These are phyloP conservation scores for Gossypium lobatum DNA, from an alignment of 441 rosid species.

Conservation along the genomic window DNA sequence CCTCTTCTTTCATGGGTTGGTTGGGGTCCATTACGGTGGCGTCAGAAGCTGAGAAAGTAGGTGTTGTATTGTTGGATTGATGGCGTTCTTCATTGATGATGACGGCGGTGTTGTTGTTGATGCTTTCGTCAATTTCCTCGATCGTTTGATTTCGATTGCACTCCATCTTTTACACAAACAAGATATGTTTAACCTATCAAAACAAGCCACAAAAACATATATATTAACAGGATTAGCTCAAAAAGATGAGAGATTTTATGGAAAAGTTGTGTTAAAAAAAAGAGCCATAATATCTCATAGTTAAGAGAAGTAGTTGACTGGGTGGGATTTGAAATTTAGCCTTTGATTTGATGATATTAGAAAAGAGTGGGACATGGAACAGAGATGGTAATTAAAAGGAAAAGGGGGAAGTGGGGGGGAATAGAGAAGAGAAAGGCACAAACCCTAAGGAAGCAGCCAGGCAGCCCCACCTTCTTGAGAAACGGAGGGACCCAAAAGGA, in stretches of 20 bases:
- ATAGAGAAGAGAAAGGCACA: neutral
- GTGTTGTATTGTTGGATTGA: conserved; percentile 9
- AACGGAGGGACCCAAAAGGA: neutral
- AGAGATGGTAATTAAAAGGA: neutral
- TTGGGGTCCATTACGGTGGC: conserved; percentile 25
- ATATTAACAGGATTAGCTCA: neutral
- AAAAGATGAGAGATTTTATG: neutral
- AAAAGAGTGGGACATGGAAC: neutral
- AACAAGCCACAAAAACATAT: neutral
- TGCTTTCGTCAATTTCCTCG: conserved; percentile 30
- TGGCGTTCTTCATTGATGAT: conserved; percentile 3
- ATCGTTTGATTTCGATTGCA: conserved; percentile 25
- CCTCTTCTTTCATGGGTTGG: conserved; percentile 35
- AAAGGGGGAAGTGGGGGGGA: neutral
- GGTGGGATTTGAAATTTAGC: neutral
- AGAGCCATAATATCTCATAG: neutral
- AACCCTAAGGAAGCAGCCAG: conserved; percentile 20
- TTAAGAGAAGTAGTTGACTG: conserved; percentile 14
- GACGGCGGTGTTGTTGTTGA: conserved; percentile 12
- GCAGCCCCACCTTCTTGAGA: conserved; percentile 7
- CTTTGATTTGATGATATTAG: neutral
- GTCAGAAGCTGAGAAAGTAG: conserved; percentile 21
- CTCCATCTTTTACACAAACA: conserved; percentile 18
- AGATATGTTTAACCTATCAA: neutral
- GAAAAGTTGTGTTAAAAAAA: neutral